phyloP scores from a whole-genome alignment of 345 rosid genomes.

The Ricinus communis region DNA sequence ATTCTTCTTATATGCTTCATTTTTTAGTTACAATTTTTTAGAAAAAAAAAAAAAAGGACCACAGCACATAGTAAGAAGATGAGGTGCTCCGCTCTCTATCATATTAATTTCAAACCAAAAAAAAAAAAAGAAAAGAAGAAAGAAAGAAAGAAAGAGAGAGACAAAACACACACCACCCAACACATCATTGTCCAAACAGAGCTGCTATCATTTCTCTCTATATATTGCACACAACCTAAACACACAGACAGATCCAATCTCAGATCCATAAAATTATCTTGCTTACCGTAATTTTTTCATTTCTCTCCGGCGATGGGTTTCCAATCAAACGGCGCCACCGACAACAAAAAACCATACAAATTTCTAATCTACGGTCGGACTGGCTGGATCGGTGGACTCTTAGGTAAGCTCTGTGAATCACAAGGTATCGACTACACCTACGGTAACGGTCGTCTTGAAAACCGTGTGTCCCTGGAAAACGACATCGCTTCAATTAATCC shows the following conservation, averaged over 20 bases:
- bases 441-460: slow-evolving; percentile 83
- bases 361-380: slow-evolving; percentile 89
- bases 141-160: too few relatives aligned
- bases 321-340: slow-evolving; percentile 48
- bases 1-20: too few relatives aligned
- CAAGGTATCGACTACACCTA: slow-evolving; percentile 62
- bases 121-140: too few relatives aligned
- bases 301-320: slow-evolving; percentile 40
- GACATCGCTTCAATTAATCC: slow-evolving; percentile 64
- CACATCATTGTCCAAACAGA: slow-evolving; percentile 4
- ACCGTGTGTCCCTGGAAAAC: slow-evolving; percentile 61
- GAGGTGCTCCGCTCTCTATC: not conserved
- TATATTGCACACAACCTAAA: not conserved
- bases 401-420: slow-evolving; percentile 69
- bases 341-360: slow-evolving; percentile 46
- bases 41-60: too few relatives aligned
- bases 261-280: slow-evolving; percentile 9
- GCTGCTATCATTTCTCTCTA: not conserved
- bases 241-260: not conserved
- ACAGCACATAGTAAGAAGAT: not conserved
- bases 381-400: slow-evolving; percentile 92
- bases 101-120: not conserved
- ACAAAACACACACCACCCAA: not conserved
- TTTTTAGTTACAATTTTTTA: not conserved
- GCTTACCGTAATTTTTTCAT: not conserved